Percentiles rank a stretch among this genome's conserved stretches.
Evolutionary conservation across 306 rosid species (phyloP).

Genomic region (Spatholobus suberectus): DNA sequence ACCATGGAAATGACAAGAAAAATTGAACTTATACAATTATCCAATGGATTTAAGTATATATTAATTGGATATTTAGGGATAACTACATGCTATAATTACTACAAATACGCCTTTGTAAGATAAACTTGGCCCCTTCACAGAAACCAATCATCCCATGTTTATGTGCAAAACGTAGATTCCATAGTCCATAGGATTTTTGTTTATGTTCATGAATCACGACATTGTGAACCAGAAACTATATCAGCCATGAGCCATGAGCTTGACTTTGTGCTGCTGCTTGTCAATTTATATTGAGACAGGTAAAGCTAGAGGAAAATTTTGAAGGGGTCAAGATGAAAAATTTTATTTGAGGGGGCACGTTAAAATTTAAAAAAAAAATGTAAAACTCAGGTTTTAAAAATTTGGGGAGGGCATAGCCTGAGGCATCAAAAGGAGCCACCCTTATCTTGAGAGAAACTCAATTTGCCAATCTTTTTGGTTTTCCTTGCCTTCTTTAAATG

Average conservation of each 20-base stretch:
- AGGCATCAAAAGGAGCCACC: background rate
- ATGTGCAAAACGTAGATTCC: no score
- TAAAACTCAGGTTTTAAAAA: background rate
- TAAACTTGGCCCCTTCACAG: background rate
- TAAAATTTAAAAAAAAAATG: background rate
- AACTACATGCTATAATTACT: background rate
- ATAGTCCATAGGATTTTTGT: background rate
- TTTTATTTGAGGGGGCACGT: background rate
- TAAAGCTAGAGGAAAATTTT: background rate
- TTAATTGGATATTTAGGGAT: background rate
- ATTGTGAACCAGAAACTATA: background rate
- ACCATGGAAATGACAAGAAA: background rate
- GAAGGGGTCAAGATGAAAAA: background rate
- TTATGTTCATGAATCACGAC: background rate
- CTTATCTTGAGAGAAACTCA: no score
- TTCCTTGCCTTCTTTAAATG: background rate
- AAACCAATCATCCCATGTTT: background rate
- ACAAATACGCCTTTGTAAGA: background rate
- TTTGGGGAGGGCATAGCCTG: background rate
- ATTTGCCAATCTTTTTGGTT: background rate
- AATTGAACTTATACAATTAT: background rate
- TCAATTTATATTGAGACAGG: background rate
- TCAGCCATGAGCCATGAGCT: background rate
- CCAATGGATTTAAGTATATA: background rate
- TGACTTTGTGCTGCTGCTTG: background rate